Evolutionary conservation across 2,329 filamentous ascomycete species (phyloP), one percentile per base, ranked within the genome.

Genomic region (Pseudogymnoascus verrucosus): DNA sequence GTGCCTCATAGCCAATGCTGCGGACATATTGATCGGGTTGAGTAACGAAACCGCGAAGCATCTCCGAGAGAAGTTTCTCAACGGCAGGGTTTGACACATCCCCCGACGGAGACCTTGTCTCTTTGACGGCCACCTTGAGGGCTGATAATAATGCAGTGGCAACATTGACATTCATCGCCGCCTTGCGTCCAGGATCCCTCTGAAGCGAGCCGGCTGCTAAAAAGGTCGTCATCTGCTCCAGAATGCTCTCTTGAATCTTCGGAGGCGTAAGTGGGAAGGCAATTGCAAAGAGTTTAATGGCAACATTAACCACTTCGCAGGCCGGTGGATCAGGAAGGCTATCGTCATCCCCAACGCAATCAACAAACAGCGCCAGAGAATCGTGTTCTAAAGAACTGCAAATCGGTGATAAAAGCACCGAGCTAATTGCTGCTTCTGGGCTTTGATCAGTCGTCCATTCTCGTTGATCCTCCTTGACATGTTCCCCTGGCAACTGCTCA

Each of bases 281-380:
- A 62, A 96, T 90, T 1, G 93, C 91, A 73, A 99, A 99, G 0
- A 98, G 80, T 66, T 95, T 89, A 63, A 99, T 96, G 0, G 95
- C 93, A 71, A 93, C 87, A 72, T 99, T 96, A 65, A 98, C 90
- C 26, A 96, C 93, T 72, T 96, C 93, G 0, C 93, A 99, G 0
- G 90, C 87, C 5, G 95, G 89, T 7, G 93, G 92, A 67, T 95
- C 89, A 14, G 90, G 89, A 36, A 83, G 78, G 63, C 74, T 68
- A 69, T 69, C 64, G 36, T 34, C 75, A 69, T 66, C 78, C 61
- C 71, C 79, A 1, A 80, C 76, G 66, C 80, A 76, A 2, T 79
- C 76, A 57, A 89, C 80, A 71, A 96, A 97, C 26, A 96, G 78
- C 21, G 88, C 82, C 3, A 93, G 86, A 0, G 93, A 91, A 74